Conservation (phyloP, 2,329 filamentous ascomycete species). For the Cladosporium oxysporum region DNA sequence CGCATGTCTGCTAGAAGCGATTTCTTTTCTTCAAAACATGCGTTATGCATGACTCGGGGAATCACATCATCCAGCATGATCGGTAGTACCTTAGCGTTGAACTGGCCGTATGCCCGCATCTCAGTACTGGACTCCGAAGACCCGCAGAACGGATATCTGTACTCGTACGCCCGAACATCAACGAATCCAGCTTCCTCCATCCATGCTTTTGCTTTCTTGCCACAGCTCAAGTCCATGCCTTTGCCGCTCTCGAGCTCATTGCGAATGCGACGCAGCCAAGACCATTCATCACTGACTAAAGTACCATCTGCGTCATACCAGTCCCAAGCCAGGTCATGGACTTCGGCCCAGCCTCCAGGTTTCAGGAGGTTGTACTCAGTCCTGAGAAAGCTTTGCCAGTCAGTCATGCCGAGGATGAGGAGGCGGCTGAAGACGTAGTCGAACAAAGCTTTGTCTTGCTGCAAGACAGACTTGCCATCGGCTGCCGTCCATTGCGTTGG, state of each 20-base stretch:
- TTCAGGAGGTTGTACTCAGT: constrained; percentile 20
- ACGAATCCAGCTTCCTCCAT: constrained; percentile 26
- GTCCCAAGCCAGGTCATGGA: constrained; percentile 26
- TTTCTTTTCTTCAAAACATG: not conserved
- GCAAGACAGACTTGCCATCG: not conserved
- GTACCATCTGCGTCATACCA: constrained; percentile 22
- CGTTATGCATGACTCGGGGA: not conserved
- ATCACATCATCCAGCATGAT: not conserved
- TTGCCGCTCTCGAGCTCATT: constrained; percentile 10
- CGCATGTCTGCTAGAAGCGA: not conserved
- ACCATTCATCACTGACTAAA: constrained; percentile 25
- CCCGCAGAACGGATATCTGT: not conserved
- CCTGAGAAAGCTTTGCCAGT: constrained; percentile 24
- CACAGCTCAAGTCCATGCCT: constrained; percentile 23
- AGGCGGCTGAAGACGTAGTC: constrained; percentile 26
- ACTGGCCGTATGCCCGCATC: not conserved
- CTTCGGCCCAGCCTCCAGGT: constrained; percentile 27
- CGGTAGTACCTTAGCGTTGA: not conserved
- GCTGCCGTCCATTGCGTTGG: constrained; percentile 3
- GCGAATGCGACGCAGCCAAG: not conserved
- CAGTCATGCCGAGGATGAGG: constrained; percentile 23
- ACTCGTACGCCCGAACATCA: constrained; percentile 20
- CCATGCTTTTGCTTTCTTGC: constrained; percentile 18
- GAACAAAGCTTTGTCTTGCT: constrained; percentile 18
- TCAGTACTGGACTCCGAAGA: not conserved